Conservation (phyloP, 2,329 filamentous ascomycete species). For the Lecanicillium sp. region DNA sequence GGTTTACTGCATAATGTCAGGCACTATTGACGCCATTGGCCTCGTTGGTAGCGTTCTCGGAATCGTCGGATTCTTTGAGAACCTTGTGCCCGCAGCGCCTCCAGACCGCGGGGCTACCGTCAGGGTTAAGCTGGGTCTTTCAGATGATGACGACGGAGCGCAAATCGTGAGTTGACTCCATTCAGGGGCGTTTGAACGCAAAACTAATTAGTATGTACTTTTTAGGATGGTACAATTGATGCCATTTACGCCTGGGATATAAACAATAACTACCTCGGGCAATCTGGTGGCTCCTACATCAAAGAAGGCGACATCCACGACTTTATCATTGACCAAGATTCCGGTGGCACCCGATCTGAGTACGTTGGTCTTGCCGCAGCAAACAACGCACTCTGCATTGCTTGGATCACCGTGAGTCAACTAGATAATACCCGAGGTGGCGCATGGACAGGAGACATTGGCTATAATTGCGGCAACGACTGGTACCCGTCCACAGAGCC, state of each 20-base stretch:
- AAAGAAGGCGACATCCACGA: constrained; percentile 1
- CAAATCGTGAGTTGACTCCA: not conserved
- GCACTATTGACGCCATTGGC: not conserved
- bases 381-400: constrained; percentile 6
- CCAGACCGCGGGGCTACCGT: not conserved
- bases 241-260: constrained; percentile 7
- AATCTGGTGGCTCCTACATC: constrained; percentile 1
- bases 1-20: not conserved
- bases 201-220: not conserved
- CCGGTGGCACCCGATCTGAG: constrained; percentile 5
- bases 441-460: constrained; percentile 8
- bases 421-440: constrained; percentile 5
- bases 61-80: not conserved
- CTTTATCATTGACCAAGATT: constrained; percentile 2
- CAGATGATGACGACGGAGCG: not conserved
- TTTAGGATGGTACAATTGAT: not conserved
- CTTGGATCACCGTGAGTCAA: constrained; percentile 7
- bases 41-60: not conserved
- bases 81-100: not conserved
- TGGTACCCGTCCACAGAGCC: constrained; percentile 6
- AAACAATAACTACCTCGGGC: constrained; percentile 6
- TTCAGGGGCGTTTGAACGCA: no score
- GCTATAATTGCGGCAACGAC: constrained; percentile 3
- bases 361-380: constrained; percentile 5
- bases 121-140: constrained; percentile 2